phyloP scores from a whole-genome alignment of 108 stramenopile genomes.

The Nannochloropsis gaditana region DNA sequence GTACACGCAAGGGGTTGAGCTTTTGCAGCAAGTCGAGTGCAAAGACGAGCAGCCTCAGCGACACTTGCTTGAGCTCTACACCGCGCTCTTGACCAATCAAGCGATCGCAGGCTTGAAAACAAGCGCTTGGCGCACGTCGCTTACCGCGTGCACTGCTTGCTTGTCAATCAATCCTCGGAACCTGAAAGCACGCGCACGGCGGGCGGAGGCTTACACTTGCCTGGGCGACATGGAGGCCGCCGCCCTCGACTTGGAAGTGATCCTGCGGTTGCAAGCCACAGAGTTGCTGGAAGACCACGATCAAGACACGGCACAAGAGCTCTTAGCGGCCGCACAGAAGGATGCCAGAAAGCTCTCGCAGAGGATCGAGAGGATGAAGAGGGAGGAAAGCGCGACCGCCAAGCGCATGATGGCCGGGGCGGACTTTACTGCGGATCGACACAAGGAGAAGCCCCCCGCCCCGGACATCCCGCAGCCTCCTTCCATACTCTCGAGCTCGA shows the following conservation, averaged over 20 bases:
- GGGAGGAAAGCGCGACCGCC: neutral
- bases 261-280: neutral
- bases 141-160: neutral
- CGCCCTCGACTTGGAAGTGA: neutral
- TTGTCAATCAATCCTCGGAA: neutral
- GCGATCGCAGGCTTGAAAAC: neutral
- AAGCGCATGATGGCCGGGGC: neutral
- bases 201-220: neutral
- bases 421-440: neutral
- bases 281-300: neutral
- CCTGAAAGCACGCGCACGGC: neutral
- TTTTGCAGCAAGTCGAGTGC: neutral
- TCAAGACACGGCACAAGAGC: neutral
- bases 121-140: neutral
- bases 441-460: neutral
- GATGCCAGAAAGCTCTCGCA: neutral
- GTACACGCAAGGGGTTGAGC: neutral
- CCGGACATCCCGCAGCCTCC: neutral
- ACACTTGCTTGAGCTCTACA: neutral
- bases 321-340: neutral
- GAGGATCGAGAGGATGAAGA: neutral
- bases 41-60: neutral
- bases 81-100: constrained; percentile 1
- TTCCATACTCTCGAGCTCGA: neutral
- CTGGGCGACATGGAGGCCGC: neutral